These are phyloP conservation scores for Moricandia moricandioides DNA, from an alignment of 345 rosid species.

Conservation along the genomic window DNA sequence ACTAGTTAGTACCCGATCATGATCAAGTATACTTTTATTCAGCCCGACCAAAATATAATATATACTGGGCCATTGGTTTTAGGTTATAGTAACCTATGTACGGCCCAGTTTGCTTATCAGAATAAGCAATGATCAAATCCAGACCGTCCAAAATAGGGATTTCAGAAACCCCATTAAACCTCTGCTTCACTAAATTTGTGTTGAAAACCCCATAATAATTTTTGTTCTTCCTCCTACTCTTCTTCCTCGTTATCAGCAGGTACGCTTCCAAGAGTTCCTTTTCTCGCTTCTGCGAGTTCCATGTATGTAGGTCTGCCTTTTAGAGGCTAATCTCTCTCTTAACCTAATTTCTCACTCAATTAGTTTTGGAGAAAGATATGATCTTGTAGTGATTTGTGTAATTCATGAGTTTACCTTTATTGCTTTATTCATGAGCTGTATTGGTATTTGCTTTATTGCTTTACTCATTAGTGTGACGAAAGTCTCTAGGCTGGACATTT, in stretches of 20 bases:
- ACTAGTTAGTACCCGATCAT: too few relatives aligned
- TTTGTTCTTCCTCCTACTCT: background rate
- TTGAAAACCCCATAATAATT: background rate
- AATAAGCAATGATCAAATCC: background rate
- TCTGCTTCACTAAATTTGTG: too few relatives aligned
- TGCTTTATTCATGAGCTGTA: background rate
- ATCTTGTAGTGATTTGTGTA: background rate
- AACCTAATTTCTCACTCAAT: background rate
- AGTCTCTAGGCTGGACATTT: background rate
- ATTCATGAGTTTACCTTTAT: background rate
- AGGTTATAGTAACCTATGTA: background rate
- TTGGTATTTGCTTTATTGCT: background rate
- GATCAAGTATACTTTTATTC: background rate
- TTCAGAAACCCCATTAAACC: background rate
- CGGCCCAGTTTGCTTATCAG: background rate
- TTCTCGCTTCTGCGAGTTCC: background rate
- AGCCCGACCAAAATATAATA: background rate
- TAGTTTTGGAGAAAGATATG: background rate
- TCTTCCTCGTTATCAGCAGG: background rate
- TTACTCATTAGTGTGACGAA: background rate
- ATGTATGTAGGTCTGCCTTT: background rate
- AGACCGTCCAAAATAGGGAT: conserved; percentile 15
- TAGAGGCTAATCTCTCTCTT: background rate
- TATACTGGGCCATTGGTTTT: background rate
- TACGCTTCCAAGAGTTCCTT: background rate